Evolutionary conservation across 2,329 filamentous ascomycete species (phyloP).

Genomic region (Fusarium pseudocircinatum): DNA sequence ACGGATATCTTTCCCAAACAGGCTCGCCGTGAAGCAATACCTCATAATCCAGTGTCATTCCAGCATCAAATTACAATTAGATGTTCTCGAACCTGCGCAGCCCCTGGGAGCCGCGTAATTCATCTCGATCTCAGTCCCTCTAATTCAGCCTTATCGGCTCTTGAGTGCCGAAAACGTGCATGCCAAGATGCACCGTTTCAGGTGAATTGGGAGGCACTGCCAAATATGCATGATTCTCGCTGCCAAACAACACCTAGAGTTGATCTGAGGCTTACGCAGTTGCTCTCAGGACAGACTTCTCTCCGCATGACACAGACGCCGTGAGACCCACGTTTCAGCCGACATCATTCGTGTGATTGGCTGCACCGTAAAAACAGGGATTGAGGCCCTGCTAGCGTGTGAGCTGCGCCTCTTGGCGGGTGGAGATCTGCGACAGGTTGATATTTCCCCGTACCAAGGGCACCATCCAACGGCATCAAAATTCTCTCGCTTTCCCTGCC

Average conservation of each 20-base stretch:
- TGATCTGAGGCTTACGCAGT: background rate
- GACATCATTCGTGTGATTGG: background rate
- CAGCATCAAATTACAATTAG: background rate
- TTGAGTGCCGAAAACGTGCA: background rate
- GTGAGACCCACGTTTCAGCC: background rate
- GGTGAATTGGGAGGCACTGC: background rate
- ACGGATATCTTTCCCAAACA: background rate
- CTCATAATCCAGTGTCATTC: background rate
- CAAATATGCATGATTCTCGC: background rate
- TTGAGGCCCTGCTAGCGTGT: background rate
- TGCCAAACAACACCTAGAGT: background rate
- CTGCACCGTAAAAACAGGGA: constrained; percentile 8
- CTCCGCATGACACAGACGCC: background rate
- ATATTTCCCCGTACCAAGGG: background rate
- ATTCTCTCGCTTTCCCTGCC: background rate
- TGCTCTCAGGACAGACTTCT: background rate
- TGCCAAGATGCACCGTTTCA: background rate
- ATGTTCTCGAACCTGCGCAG: background rate
- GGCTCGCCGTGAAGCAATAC: background rate
- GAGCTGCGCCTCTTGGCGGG: background rate
- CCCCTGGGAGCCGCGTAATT: background rate
- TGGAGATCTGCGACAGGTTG: background rate
- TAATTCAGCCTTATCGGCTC: background rate
- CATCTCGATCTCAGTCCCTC: background rate
- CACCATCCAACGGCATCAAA: constrained; percentile 15